Conservation (phyloP, 2,329 filamentous ascomycete species). For the Xylaria sp. region DNA sequence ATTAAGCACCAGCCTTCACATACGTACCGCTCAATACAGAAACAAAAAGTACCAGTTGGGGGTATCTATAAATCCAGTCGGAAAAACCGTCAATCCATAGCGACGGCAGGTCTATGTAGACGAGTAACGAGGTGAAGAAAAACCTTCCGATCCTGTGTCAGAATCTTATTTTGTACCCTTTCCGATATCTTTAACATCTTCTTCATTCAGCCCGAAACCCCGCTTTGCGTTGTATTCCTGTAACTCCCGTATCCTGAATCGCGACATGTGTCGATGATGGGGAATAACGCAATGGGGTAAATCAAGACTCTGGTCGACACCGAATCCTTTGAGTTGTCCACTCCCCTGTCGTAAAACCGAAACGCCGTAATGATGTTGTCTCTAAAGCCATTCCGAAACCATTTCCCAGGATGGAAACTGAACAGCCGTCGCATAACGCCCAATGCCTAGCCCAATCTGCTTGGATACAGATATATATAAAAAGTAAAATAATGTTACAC, state of each 20-base stretch:
- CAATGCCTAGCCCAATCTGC: constrained; percentile 23
- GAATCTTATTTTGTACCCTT: constrained; percentile 23
- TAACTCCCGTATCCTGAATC: constrained; percentile 3
- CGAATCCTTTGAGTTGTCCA: constrained; percentile 8
- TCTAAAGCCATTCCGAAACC: constrained; percentile 24
- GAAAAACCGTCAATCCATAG: constrained; percentile 3
- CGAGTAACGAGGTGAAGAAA: constrained; percentile 16
- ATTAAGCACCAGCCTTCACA: neutral
- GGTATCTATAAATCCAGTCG: constrained; percentile 35
- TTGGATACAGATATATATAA: constrained; percentile 32
- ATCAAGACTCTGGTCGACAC: constrained; percentile 12
- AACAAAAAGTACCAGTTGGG: constrained; percentile 24
- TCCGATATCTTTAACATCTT: constrained; percentile 16
- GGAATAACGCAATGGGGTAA: constrained; percentile 7
- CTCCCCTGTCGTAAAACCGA: constrained; percentile 21
- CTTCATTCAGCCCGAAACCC: neutral
- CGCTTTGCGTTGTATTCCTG: constrained; percentile 5
- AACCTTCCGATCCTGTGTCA: constrained; percentile 1
- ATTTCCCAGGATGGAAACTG: constrained; percentile 16
- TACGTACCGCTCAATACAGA: constrained; percentile 1
- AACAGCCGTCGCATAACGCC: constrained; percentile 25
- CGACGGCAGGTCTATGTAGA: constrained; percentile 22
- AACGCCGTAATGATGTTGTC: constrained; percentile 29
- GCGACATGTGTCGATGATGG: neutral
- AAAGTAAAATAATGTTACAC: constrained; percentile 42